Evolutionary conservation across 148 eudicot genomes (phyloP), one percentile per base, ranked within the genome.

Genomic region (Pouteria glomerata): DNA sequence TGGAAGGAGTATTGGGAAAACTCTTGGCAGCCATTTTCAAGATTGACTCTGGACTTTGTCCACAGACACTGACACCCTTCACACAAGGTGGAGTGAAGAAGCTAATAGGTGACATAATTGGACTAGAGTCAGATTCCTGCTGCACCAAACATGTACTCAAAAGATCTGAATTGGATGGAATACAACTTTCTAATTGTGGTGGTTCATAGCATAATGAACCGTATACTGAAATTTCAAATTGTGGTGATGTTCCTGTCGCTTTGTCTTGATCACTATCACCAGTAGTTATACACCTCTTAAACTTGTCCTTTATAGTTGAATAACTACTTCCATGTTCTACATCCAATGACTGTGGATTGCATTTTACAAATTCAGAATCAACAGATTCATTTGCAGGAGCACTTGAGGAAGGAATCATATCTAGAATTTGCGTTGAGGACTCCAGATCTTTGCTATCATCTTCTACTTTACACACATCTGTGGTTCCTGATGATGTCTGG

Each of bases 1-100:
- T 93, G 44, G 98, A 90, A 77, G 98, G 98, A 33, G 95, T 89
- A 69, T 87, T 87, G 19, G 87, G 89, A 75, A 87, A 93, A 42
- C 87, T 93, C 74, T 65, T 84, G 2, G 98, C 98, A 68, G 98
- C 98, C 73, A 77, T 81, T 85, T 70, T 89, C 79, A 93, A 78
- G 64, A 90, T 87, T 45, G 90, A 87, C 74, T 93, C 97, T 8
- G 97, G 95, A 72, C 90, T 85, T 71, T 74, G 84, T 41, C 74
- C 74, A 53, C 52, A 71, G 21, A 68, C 57, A 67, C 73, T 66
- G 23, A 74, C 76, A 81, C 89, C 68, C 80, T 83, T 90, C 77
- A 79, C 84, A 73, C 89, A 64, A 72, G 98, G 90, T 62, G 98
- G 98, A 74, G 95, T 90, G 78, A 82, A 79, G 74, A 82, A 83